A percentile compares a stretch with the other conserved stretches of the same genome.
These are phyloP conservation scores for Bothriochloa decipiens DNA, from an alignment of 176 grass and related monocot genomes.

Conservation along the genomic window DNA sequence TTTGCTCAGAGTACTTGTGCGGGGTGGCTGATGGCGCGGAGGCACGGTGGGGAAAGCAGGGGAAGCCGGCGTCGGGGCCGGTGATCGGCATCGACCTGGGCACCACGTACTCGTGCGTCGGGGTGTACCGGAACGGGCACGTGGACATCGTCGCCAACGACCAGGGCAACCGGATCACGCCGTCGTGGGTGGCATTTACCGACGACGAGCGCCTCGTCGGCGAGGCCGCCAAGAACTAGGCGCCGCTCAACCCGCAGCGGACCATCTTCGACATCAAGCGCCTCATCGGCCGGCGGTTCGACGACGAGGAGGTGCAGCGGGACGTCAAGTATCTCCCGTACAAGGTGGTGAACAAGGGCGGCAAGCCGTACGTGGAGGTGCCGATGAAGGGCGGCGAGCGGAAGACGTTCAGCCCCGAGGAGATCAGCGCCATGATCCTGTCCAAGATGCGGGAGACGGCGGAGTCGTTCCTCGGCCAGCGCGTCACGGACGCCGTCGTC, in stretches of 20 bases:
- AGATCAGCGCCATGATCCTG: constrained; percentile 78
- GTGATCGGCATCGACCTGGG: constrained; percentile 51
- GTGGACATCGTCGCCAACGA: constrained; percentile 46
- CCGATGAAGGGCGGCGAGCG: constrained; percentile 56
- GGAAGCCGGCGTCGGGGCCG: not conserved
- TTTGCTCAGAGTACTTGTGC: constrained; percentile 19
- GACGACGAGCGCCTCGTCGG: constrained; percentile 68
- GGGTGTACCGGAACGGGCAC: constrained; percentile 62
- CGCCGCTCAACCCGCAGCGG: constrained; percentile 56
- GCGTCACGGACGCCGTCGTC: constrained; percentile 34
- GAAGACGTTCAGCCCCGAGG: constrained; percentile 75
- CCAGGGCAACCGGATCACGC: constrained; percentile 62
- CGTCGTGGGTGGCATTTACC: constrained; percentile 83
- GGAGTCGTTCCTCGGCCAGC: constrained; percentile 38
- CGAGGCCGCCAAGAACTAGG: constrained; percentile 80
- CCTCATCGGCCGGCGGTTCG: constrained; percentile 63
- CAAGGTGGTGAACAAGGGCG: constrained; percentile 72
- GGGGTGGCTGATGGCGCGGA: not conserved
- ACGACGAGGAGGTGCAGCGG: constrained; percentile 72
- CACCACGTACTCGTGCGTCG: constrained; percentile 50
- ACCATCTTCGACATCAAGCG: constrained; percentile 77
- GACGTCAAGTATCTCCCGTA: constrained; percentile 68
- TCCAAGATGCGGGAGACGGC: constrained; percentile 36
- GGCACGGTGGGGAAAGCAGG: not conserved
- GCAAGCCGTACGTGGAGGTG: constrained; percentile 77